Evolutionary conservation across 2,329 filamentous ascomycete species (phyloP).

Genomic region (Diaporthe eres): DNA sequence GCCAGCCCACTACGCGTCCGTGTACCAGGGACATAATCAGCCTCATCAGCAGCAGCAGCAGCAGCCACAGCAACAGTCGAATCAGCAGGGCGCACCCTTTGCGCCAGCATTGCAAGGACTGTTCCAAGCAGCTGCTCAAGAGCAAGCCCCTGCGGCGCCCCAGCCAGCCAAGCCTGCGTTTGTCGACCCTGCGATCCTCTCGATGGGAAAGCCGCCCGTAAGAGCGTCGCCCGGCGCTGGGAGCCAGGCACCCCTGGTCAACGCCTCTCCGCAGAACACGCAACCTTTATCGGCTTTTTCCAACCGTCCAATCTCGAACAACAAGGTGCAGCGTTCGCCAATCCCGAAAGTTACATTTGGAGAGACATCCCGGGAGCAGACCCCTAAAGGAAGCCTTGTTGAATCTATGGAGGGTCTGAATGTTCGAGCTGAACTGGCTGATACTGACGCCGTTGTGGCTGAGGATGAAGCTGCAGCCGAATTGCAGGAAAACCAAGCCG

Average conservation of each 20-base stretch:
- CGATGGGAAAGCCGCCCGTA: slow-evolving; percentile 66
- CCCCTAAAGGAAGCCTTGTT: slow-evolving; percentile 43
- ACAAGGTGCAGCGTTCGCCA: slow-evolving; percentile 34
- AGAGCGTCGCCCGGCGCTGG: slow-evolving; percentile 42
- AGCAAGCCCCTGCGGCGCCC: slow-evolving; percentile 45
- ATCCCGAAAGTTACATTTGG: slow-evolving; percentile 34
- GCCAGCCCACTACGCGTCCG: slow-evolving; percentile 8
- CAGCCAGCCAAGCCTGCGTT: slow-evolving; percentile 63
- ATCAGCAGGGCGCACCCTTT: slow-evolving; percentile 33
- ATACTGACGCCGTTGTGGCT: slow-evolving; percentile 41
- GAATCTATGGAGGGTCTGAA: slow-evolving; percentile 46
- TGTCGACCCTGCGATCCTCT: slow-evolving; percentile 87
- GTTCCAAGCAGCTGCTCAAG: slow-evolving; percentile 45
- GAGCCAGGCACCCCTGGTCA: slow-evolving; percentile 14
- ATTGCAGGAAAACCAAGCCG: slow-evolving; percentile 45
- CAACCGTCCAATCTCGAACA: slow-evolving; percentile 17
- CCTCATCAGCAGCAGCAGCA: slow-evolving; percentile 19
- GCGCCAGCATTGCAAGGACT: slow-evolving; percentile 43
- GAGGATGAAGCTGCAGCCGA: slow-evolving; percentile 43
- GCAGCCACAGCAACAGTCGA: slow-evolving; percentile 22
- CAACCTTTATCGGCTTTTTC: slow-evolving; percentile 40
- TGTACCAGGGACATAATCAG: slow-evolving; percentile 3
- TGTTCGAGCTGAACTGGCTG: slow-evolving; percentile 43
- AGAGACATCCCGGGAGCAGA: slow-evolving; percentile 38
- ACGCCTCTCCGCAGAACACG: slow-evolving; percentile 45